Evolutionary conservation across 2,329 filamentous ascomycete species (phyloP).

Genomic region (Scedosporium dehoogii): DNA sequence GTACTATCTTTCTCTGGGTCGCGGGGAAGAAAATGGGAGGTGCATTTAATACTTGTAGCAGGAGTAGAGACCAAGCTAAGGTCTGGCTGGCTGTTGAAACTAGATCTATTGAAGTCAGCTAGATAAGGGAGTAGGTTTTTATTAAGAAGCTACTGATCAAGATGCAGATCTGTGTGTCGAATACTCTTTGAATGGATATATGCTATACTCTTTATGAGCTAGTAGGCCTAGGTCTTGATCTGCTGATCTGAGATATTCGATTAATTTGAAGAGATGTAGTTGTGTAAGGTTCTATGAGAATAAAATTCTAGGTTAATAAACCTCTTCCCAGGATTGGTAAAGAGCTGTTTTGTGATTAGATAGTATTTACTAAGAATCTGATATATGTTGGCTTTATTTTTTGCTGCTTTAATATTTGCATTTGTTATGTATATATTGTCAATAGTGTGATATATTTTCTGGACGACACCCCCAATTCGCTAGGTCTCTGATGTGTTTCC

Average conservation of each 20-base stretch:
- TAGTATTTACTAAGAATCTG: neutral
- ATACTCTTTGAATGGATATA: neutral
- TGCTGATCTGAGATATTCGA: neutral
- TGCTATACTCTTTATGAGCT: neutral
- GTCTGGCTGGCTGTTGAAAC: neutral
- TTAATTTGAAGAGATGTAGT: neutral
- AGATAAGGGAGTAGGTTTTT: neutral
- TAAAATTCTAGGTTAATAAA: neutral
- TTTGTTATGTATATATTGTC: neutral
- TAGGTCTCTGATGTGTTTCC: neutral
- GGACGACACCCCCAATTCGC: neutral
- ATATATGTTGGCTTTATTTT: neutral
- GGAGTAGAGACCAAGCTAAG: neutral
- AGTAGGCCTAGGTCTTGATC: neutral
- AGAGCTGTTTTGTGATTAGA: neutral
- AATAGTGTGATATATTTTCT: neutral
- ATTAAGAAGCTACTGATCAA: neutral
- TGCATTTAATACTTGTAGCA: neutral
- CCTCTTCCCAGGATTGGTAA: neutral
- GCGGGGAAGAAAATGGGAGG: neutral
- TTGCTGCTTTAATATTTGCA: neutral
- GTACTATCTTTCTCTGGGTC: neutral
- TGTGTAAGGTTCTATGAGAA: neutral
- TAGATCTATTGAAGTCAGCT: neutral
- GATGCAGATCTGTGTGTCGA: neutral